Conservation (phyloP, 164 flowering plant species). For the Warburgia ugandensis region DNA sequence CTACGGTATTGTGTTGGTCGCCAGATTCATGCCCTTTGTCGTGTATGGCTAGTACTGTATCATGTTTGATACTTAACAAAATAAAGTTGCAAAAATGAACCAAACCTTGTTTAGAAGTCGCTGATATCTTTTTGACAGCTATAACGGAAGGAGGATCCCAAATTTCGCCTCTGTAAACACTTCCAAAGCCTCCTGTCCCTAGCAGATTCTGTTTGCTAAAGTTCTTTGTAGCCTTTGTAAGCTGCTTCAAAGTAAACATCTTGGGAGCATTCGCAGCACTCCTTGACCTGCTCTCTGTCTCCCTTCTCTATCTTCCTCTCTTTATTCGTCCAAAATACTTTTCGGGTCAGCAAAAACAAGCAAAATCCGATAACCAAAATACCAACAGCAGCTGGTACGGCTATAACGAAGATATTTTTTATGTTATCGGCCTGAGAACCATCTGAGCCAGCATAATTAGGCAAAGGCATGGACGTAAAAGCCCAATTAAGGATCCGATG, state of each 20-base stretch:
- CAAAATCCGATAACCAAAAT: conserved; percentile 21
- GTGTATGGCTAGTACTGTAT: too few relatives aligned
- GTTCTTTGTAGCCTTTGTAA: conserved; percentile 30
- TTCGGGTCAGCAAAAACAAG: background rate
- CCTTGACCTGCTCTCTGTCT: conserved; percentile 30
- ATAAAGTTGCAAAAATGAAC: too few relatives aligned
- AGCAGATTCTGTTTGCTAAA: conserved; percentile 35
- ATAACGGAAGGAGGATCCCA: conserved; percentile 18
- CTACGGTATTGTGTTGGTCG: too few relatives aligned
- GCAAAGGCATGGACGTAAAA: conserved; percentile 27
- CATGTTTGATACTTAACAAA: too few relatives aligned
- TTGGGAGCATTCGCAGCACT: conserved; percentile 39
- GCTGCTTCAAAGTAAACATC: conserved; percentile 31
- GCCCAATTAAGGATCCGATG: conserved; percentile 43
- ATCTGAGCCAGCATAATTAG: background rate
- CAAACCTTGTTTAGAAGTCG: conserved; percentile 41
- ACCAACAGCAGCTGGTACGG: conserved; percentile 12
- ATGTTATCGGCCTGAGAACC: conserved; percentile 3
- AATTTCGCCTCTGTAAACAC: conserved; percentile 34
- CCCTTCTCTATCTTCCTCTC: conserved; percentile 16
- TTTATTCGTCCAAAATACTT: conserved; percentile 2
- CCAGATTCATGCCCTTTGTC: too few relatives aligned
- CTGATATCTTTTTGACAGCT: conserved; percentile 43
- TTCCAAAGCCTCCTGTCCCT: conserved; percentile 46
- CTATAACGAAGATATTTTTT: conserved; percentile 28